A percentile compares a stretch with the other conserved stretches of the same genome.
These are phyloP conservation scores for Asterophora lycoperdoides DNA, from an alignment of 768 basidiomycete genomes.

Conservation along the genomic window DNA sequence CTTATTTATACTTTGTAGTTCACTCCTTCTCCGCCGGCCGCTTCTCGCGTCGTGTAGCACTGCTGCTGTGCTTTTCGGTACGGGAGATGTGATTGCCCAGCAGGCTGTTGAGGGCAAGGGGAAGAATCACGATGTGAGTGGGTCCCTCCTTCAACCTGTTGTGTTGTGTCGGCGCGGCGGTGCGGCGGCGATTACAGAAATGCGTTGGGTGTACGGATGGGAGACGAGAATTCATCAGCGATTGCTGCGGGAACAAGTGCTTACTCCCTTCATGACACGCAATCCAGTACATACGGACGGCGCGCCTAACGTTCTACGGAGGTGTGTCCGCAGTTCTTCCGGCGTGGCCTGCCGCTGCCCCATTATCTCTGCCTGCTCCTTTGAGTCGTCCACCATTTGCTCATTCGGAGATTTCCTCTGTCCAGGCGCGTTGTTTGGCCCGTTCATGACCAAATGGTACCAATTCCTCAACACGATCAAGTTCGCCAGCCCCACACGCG, in stretches of 20 bases:
- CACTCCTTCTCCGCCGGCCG: conserved; percentile 57
- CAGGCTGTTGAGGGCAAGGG: conserved; percentile 76
- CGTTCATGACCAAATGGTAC: conserved; percentile 81
- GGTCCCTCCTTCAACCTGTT: too few species aligned
- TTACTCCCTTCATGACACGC: neutral
- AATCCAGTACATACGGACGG: conserved; percentile 52
- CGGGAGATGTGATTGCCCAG: conserved; percentile 81
- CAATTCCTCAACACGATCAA: conserved; percentile 65
- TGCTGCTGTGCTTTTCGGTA: conserved; percentile 64
- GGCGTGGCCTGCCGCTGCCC: neutral
- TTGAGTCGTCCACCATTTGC: too few species aligned
- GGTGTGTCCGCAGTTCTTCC: conserved; percentile 35
- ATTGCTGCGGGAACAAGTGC: neutral
- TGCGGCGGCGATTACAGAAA: neutral
- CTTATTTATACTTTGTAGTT: conserved; percentile 35
- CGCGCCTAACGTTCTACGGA: conserved; percentile 68
- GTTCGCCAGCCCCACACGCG: conserved; percentile 57
- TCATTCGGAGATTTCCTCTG: too few species aligned
- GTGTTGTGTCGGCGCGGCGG: too few species aligned
- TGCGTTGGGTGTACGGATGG: neutral
- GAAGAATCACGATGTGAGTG: conserved; percentile 67
- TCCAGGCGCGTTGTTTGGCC: conserved; percentile 70
- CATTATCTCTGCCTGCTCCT: neutral
- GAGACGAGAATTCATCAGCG: neutral
- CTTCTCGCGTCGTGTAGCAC: conserved; percentile 61